Conservation (phyloP, 2,329 filamentous ascomycete genomes). For the Fusarium gaditjirri region DNA sequence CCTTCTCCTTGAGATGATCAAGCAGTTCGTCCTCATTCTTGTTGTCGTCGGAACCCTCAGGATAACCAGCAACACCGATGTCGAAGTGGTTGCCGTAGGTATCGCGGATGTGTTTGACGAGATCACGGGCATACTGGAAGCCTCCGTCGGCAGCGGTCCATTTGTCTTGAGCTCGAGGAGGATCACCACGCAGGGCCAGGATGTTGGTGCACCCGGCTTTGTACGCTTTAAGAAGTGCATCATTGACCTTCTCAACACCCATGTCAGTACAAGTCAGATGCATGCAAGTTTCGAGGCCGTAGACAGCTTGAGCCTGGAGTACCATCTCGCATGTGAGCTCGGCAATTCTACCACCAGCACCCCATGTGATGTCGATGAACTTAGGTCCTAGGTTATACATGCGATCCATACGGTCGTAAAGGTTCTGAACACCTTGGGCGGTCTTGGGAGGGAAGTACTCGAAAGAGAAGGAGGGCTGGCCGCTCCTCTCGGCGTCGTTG, state of each 20-base stretch:
- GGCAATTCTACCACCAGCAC: conserved; percentile 89
- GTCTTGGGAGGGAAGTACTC: conserved; percentile 99
- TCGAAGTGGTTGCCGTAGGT: conserved; percentile 83
- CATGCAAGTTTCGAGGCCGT: conserved; percentile 98
- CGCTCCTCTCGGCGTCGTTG: conserved; percentile 79
- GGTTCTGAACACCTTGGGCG: conserved; percentile 95
- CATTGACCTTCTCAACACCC: conserved; percentile 90
- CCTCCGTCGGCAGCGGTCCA: conserved; percentile 90
- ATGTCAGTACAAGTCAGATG: conserved; percentile 99
- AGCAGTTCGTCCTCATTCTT: conserved; percentile 85
- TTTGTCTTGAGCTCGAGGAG: conserved; percentile 90
- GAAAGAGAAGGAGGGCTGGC: conserved; percentile 93
- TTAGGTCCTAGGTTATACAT: conserved; percentile 95
- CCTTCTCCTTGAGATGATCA: conserved; percentile 95
- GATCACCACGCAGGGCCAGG: conserved; percentile 90
- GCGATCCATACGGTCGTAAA: conserved; percentile 99
- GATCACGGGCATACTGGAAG: conserved; percentile 91
- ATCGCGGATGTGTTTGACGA: conserved; percentile 84
- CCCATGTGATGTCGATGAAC: conserved; percentile 99
- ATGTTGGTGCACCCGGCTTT: conserved; percentile 98
- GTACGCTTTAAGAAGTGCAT: conserved; percentile 87
- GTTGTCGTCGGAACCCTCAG: conserved; percentile 95
- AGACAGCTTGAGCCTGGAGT: conserved; percentile 90
- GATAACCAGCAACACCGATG: conserved; percentile 96
- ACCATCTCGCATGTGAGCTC: conserved; percentile 98